Percentiles rank a stretch among this genome's conserved stretches.
Evolutionary conservation across 306 rosid species (phyloP).

Genomic region (Cajanus cajan): DNA sequence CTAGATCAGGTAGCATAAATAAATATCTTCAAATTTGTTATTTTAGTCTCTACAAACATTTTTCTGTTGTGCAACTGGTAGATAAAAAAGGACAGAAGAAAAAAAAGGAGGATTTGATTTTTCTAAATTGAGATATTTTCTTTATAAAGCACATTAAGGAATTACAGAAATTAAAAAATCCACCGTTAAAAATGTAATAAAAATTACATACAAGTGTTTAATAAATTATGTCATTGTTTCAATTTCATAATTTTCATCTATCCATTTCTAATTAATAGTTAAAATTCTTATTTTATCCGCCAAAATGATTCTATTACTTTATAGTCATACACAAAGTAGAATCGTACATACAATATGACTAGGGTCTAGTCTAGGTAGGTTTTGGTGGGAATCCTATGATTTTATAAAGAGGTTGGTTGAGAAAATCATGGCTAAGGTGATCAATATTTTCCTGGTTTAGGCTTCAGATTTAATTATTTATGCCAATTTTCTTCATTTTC

Average conservation of each 20-base stretch:
- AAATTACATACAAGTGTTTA: no score
- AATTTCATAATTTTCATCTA: no score
- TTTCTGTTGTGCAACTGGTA: neutral
- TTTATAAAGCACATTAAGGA: neutral
- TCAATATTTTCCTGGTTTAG: slow-evolving; percentile 2
- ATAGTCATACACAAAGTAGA: no score
- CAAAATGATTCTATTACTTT: no score
- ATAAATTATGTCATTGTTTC: neutral
- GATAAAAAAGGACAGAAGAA: neutral
- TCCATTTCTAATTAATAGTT: no score
- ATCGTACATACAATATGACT: neutral
- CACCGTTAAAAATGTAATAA: neutral
- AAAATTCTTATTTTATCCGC: no score
- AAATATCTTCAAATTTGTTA: neutral
- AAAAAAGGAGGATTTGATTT: neutral
- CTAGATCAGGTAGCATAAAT: neutral
- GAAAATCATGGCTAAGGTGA: slow-evolving; percentile 9
- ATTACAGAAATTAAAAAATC: neutral
- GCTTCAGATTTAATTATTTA: slow-evolving; percentile 10
- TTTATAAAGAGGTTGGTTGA: slow-evolving; percentile 7
- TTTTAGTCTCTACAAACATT: neutral
- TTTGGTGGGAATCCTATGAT: neutral
- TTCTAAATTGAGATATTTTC: neutral
- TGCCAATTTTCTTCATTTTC: slow-evolving; percentile 18
- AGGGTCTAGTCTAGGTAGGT: neutral